These are phyloP conservation scores for Boletus coccyginus DNA, from an alignment of 768 basidiomycete genomes.

Conservation along the genomic window DNA sequence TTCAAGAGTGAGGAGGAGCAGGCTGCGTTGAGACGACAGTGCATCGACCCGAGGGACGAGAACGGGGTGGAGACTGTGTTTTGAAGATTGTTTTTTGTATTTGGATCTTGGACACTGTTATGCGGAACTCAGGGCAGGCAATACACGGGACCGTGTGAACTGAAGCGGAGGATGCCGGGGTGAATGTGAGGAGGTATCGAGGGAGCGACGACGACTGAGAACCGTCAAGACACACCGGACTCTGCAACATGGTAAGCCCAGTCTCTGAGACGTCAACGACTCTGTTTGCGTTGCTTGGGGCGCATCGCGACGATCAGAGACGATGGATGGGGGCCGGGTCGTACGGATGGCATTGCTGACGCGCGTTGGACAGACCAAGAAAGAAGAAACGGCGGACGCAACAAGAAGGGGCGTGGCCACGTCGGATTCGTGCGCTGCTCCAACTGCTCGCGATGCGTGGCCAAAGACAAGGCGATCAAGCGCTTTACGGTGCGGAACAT, in stretches of 20 bases:
- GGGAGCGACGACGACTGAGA: slow-evolving; percentile 14
- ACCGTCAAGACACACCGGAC: slow-evolving; percentile 22
- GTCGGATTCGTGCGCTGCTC: slow-evolving; percentile 94
- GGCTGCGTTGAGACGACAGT: slow-evolving; percentile 33
- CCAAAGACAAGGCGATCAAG: slow-evolving; percentile 99
- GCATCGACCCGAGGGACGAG: slow-evolving; percentile 21
- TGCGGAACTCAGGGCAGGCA: slow-evolving; percentile 28
- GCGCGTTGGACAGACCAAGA: slow-evolving; percentile 72
- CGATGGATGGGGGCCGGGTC: slow-evolving; percentile 4
- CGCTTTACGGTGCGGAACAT: slow-evolving; percentile 99
- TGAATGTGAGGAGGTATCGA: slow-evolving; percentile 6
- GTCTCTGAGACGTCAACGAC: not conserved
- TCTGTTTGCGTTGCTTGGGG: not conserved
- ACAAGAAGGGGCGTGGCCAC: slow-evolving; percentile 99
- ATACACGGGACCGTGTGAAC: slow-evolving; percentile 19
- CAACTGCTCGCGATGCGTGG: slow-evolving; percentile 98
- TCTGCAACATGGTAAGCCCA: slow-evolving; percentile 31
- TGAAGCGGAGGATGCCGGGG: slow-evolving; percentile 19
- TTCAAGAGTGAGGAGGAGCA: slow-evolving; percentile 62
- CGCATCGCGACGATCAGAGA: not conserved
- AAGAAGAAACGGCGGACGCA: slow-evolving; percentile 98
- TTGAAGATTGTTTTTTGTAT: slow-evolving; percentile 13
- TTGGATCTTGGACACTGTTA: too few relatives aligned
- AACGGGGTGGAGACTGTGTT: slow-evolving; percentile 23
- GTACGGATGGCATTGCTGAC: slow-evolving; percentile 16